phyloP scores from a whole-genome alignment of 2,329 filamentous ascomycete species.

The Diaporthe sp. region DNA sequence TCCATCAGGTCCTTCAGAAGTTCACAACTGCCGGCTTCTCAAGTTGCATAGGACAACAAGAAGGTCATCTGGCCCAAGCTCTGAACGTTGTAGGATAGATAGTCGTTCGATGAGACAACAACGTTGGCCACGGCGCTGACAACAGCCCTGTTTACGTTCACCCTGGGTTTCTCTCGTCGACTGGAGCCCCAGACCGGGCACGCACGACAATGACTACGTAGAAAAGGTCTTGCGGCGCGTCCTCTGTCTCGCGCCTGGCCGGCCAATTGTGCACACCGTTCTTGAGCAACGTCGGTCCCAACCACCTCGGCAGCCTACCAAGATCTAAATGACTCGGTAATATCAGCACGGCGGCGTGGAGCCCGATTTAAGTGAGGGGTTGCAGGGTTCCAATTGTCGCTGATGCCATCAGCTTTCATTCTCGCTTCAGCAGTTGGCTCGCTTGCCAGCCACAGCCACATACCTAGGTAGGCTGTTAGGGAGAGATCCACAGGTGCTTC shows the following conservation, averaged over 20 bases:
- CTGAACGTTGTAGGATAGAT: conserved; percentile 24
- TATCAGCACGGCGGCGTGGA: background rate
- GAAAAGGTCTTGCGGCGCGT: background rate
- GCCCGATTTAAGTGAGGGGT: background rate
- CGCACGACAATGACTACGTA: no score
- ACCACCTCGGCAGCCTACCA: background rate
- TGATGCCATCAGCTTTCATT: background rate
- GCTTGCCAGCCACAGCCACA: background rate
- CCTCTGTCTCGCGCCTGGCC: background rate
- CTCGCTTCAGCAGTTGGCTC: background rate
- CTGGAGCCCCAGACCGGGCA: background rate
- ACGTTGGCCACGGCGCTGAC: background rate
- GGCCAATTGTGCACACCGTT: background rate
- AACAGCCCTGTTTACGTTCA: background rate
- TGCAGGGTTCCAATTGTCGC: background rate
- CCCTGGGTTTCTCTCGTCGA: background rate
- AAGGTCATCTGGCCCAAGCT: conserved; percentile 9
- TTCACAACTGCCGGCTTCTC: background rate
- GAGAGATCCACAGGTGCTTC: conserved; percentile 13
- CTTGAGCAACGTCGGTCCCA: conserved; percentile 1
- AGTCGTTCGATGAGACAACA: conserved; percentile 25
- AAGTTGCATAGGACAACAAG: conserved; percentile 17
- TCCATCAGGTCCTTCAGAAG: conserved; percentile 7
- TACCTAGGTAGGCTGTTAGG: no score
- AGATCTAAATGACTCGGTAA: conserved; percentile 14